Evolutionary conservation across 768 basidiomycete genomes (phyloP).

Genomic region (Amanita jacksonii): DNA sequence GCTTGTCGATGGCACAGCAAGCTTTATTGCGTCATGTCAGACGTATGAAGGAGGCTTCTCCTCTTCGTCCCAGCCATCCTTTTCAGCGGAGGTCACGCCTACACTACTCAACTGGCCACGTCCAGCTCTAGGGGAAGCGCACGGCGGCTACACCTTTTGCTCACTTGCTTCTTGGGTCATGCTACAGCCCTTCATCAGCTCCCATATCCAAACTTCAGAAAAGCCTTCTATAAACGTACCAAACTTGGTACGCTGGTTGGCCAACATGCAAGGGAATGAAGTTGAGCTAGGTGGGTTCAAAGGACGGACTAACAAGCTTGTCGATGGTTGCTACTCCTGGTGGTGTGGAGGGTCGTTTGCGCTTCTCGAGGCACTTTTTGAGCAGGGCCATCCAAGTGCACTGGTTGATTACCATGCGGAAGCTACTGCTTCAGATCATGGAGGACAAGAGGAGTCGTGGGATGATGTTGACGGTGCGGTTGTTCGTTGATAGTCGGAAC

Average conservation of each 20-base stretch:
- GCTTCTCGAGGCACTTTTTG: conserved; percentile 55
- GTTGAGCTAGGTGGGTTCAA: conserved; percentile 87
- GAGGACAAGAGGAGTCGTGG: conserved; percentile 34
- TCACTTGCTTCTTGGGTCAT: conserved; percentile 79
- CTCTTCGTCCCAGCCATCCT: conserved; percentile 65
- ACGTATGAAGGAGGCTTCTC: conserved; percentile 98
- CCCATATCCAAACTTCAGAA: conserved; percentile 7
- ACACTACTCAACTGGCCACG: conserved; percentile 36
- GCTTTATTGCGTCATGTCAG: conserved; percentile 83
- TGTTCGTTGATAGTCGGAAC: background rate
- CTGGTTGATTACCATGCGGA: conserved; percentile 12
- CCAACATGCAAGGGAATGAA: conserved; percentile 74
- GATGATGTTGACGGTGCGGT: conserved; percentile 59
- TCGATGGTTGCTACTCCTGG: conserved; percentile 99
- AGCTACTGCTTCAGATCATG: background rate
- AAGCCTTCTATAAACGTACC: conserved; percentile 44
- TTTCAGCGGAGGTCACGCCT: conserved; percentile 17
- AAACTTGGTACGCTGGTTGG: conserved; percentile 69
- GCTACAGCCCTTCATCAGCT: conserved; percentile 45
- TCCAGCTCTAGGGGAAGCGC: conserved; percentile 88
- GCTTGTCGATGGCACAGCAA: conserved; percentile 64
- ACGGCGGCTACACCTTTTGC: conserved; percentile 97
- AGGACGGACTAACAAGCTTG: conserved; percentile 95
- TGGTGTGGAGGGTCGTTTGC: conserved; percentile 91
- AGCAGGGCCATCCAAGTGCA: conserved; percentile 25